Evolutionary conservation across 192 early-diverging fungal species (phyloP).

Genomic region (Jimgerdemannia lactiflua): DNA sequence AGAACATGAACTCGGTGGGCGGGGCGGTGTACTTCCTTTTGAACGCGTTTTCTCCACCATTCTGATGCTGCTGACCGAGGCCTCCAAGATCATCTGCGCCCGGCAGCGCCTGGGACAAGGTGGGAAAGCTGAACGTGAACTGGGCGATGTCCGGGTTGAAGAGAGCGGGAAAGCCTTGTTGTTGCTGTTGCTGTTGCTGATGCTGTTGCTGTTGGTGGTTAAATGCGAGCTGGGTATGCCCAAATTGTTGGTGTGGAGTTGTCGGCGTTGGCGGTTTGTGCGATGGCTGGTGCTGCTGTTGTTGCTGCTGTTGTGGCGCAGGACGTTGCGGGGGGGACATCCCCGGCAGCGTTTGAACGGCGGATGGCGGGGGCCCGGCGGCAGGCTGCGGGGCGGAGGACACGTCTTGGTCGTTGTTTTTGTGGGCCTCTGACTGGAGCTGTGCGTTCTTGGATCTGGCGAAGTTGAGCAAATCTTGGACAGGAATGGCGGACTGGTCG

Average conservation of each 20-base stretch:
- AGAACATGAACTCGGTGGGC: conserved; percentile 21
- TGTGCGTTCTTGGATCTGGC: conserved; percentile 30
- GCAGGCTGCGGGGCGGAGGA: conserved; percentile 1
- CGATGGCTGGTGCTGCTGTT: not conserved
- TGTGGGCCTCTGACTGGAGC: conserved; percentile 21
- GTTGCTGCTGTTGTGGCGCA: not conserved
- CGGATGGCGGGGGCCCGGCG: not conserved
- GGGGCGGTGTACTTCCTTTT: conserved; percentile 15
- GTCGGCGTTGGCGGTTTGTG: too few relatives aligned
- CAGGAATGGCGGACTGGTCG: conserved; percentile 21
- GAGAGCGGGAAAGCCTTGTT: too few relatives aligned
- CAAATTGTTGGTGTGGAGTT: too few relatives aligned
- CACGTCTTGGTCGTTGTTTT: conserved; percentile 1
- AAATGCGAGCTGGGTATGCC: too few relatives aligned
- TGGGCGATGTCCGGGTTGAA: too few relatives aligned
- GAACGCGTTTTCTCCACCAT: not conserved
- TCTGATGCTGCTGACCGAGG: not conserved
- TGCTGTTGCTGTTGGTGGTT: too few relatives aligned
- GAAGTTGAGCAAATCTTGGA: conserved; percentile 30
- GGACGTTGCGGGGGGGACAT: not conserved
- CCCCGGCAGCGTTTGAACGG: not conserved
- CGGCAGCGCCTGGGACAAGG: too few relatives aligned
- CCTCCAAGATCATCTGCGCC: not conserved
- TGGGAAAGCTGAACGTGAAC: too few relatives aligned
- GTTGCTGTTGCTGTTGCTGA: too few relatives aligned